A percentile compares a stretch with the other conserved stretches of the same genome.
Evolutionary conservation across 441 rosid genomes (phyloP).

Genomic region (Geranium incanum): DNA sequence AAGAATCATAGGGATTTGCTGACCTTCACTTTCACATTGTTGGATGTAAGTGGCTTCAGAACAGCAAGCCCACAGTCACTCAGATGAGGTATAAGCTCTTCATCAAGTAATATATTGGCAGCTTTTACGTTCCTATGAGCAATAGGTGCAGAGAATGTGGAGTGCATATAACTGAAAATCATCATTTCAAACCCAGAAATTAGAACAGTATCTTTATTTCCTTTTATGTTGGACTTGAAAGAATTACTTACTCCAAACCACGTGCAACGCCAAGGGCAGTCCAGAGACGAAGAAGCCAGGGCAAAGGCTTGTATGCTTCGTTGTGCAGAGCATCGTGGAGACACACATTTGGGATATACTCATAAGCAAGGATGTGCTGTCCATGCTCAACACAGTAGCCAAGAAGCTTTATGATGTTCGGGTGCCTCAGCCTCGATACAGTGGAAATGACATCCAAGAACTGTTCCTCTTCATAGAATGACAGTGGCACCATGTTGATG

Average conservation of each 20-base stretch:
- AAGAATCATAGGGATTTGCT: background rate
- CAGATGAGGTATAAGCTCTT: conserved; percentile 63
- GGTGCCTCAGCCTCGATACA: conserved; percentile 67
- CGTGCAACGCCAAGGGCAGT: conserved; percentile 79
- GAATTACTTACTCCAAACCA: conserved; percentile 60
- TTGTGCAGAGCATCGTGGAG: conserved; percentile 65
- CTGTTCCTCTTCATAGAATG: conserved; percentile 76
- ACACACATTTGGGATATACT: conserved; percentile 58
- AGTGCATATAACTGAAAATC: conserved; percentile 72
- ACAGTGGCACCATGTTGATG: conserved; percentile 57
- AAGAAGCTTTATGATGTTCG: conserved; percentile 64
- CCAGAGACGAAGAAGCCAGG: conserved; percentile 72
- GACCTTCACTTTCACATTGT: conserved; percentile 70
- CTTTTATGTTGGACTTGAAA: background rate
- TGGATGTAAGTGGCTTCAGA: conserved; percentile 69
- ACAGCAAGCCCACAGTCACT: conserved; percentile 72
- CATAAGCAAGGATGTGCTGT: conserved; percentile 74
- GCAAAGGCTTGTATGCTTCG: conserved; percentile 53
- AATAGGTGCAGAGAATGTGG: conserved; percentile 55
- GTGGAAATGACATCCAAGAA: conserved; percentile 62
- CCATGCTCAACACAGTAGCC: conserved; percentile 84
- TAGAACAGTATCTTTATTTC: background rate
- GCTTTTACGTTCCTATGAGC: conserved; percentile 82
- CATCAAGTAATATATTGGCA: conserved; percentile 71
- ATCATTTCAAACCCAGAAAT: conserved; percentile 10